phyloP scores from a whole-genome alignment of 2,329 filamentous ascomycete species.

The Fusarium armeniacum region DNA sequence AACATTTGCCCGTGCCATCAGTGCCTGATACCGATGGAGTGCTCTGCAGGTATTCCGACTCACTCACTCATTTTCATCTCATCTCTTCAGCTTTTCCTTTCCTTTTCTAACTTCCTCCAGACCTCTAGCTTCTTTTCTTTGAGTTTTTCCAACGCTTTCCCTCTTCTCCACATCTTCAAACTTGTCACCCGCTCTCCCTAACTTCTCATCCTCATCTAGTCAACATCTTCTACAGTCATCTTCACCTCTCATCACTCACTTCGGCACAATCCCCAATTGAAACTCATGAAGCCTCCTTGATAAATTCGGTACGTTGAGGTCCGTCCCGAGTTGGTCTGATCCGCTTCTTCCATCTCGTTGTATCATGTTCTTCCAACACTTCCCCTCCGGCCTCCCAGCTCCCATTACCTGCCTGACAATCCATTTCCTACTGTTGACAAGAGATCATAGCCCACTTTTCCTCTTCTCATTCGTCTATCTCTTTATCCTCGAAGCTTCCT shows the following conservation, averaged over 20 bases:
- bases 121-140: background rate
- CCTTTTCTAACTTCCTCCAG: background rate
- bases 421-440: background rate
- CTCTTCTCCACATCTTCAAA: too few species aligned
- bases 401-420: background rate
- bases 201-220: background rate
- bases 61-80: background rate
- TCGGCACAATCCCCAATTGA: background rate
- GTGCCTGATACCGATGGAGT: background rate
- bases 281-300: background rate
- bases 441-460: background rate
- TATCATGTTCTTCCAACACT: background rate
- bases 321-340: background rate
- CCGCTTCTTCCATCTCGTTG: background rate
- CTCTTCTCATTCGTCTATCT: background rate
- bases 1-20: background rate
- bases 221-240: background rate
- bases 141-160: background rate
- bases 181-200: background rate
- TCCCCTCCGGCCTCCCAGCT: background rate
- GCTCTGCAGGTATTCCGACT: background rate
- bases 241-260: background rate
- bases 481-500: background rate
- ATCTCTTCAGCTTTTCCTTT: background rate
- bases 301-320: background rate